Conservation (phyloP, 2,329 filamentous ascomycete genomes). For the Clonostachys rosea region DNA sequence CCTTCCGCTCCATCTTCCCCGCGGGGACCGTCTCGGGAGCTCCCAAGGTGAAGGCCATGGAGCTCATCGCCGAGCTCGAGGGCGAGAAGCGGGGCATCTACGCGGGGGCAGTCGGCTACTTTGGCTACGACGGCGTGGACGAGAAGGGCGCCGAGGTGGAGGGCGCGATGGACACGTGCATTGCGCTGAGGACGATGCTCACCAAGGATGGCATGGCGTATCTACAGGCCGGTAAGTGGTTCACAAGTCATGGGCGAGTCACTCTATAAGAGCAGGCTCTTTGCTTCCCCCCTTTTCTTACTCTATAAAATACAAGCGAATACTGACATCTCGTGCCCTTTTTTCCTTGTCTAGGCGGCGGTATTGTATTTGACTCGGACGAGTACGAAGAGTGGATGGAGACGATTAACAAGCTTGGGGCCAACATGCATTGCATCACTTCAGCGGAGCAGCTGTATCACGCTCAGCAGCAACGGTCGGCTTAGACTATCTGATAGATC, state of each 20-base stretch:
- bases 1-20: conserved; percentile 94
- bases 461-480: conserved; percentile 19
- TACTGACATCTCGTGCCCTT: not conserved
- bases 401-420: conserved; percentile 87
- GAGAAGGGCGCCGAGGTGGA: conserved; percentile 59
- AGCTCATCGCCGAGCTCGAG: conserved; percentile 92
- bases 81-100: conserved; percentile 92
- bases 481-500: not conserved
- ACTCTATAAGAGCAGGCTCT: no score
- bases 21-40: conserved; percentile 94
- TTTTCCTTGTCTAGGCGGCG: conserved; percentile 51
- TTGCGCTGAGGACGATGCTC: conserved; percentile 85
- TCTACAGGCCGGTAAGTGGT: conserved; percentile 64
- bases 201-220: conserved; percentile 89
- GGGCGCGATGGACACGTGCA: conserved; percentile 87
- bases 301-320: not conserved
- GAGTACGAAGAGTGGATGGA: conserved; percentile 93
- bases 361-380: conserved; percentile 93
- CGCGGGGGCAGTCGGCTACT: conserved; percentile 94
- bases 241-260: no score
- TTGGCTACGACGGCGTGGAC: conserved; percentile 76
- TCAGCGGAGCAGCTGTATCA: conserved; percentile 69
- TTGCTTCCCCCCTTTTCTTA: not conserved
- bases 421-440: conserved; percentile 84
- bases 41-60: conserved; percentile 95